phyloP scores from a whole-genome alignment of 495 filamentous ascomycete genomes.

The Tuber aestivum region DNA sequence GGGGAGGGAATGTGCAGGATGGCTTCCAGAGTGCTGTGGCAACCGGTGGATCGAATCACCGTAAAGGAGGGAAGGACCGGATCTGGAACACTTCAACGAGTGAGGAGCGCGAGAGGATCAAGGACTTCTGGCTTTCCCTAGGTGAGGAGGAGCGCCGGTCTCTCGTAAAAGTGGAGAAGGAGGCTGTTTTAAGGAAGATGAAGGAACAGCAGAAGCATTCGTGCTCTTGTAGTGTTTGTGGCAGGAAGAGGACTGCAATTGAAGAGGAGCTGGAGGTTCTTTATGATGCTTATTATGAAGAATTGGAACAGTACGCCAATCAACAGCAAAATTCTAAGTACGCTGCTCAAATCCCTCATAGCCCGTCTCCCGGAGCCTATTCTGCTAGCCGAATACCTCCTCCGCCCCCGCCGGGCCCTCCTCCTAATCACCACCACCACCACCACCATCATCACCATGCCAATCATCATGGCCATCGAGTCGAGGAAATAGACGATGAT shows the following conservation, averaged over 20 bases:
- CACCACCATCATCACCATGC: slow-evolving; percentile 29
- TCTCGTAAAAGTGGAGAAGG: slow-evolving; percentile 95
- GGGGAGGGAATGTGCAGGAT: slow-evolving; percentile 33
- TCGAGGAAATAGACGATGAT: slow-evolving; percentile 55
- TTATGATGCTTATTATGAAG: slow-evolving; percentile 98
- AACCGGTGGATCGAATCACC: slow-evolving; percentile 35
- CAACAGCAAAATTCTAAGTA: slow-evolving; percentile 61
- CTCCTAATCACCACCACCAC: slow-evolving; percentile 29
- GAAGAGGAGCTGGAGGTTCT: slow-evolving; percentile 98
- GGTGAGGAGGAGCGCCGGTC: slow-evolving; percentile 90
- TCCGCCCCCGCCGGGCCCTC: slow-evolving; percentile 37
- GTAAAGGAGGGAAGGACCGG: slow-evolving; percentile 56
- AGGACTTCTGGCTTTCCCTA: slow-evolving; percentile 96
- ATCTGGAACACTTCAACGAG: slow-evolving; percentile 95
- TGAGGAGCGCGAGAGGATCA: slow-evolving; percentile 93
- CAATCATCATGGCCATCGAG: slow-evolving; percentile 56
- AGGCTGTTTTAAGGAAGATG: slow-evolving; percentile 97
- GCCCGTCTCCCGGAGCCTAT: slow-evolving; percentile 30
- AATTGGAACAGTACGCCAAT: slow-evolving; percentile 94
- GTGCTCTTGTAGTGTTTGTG: slow-evolving; percentile 95
- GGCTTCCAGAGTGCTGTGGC: slow-evolving; percentile 32
- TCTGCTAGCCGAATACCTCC: slow-evolving; percentile 37
- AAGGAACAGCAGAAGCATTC: slow-evolving; percentile 99
- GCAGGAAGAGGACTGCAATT: slow-evolving; percentile 91
- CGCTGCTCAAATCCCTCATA: slow-evolving; percentile 39